phyloP scores from a whole-genome alignment of 495 filamentous ascomycete genomes.

The Saxophila tyrrhenica region DNA sequence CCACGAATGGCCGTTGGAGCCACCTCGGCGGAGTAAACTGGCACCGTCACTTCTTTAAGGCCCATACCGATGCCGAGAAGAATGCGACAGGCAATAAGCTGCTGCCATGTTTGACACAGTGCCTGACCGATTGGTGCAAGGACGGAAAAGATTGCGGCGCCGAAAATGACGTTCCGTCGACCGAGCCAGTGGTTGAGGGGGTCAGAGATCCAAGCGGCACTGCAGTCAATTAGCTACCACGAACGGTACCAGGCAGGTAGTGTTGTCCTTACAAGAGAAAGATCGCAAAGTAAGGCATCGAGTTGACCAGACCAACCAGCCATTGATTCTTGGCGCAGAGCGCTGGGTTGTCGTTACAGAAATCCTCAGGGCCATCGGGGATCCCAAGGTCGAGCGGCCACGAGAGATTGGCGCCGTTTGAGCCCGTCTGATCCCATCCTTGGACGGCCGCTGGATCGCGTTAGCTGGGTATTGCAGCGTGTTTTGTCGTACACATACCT shows the following conservation, averaged over 20 bases:
- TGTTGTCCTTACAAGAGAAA: constrained; percentile 13
- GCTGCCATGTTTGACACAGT: constrained; percentile 32
- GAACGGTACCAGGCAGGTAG: not conserved
- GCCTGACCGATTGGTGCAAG: constrained; percentile 26
- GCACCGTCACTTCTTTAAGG: constrained; percentile 45
- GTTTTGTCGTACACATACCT: not conserved
- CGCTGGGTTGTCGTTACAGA: not conserved
- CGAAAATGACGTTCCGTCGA: constrained; percentile 71
- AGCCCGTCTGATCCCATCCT: constrained; percentile 29
- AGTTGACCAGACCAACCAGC: constrained; percentile 36
- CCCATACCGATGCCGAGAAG: constrained; percentile 50
- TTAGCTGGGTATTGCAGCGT: not conserved
- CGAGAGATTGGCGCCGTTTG: constrained; percentile 31
- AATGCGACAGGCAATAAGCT: constrained; percentile 45
- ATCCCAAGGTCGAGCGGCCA: constrained; percentile 25
- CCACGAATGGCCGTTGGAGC: constrained; percentile 39
- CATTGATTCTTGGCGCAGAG: constrained; percentile 36
- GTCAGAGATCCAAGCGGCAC: constrained; percentile 70
- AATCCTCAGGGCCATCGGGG: not conserved
- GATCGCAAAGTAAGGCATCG: constrained; percentile 12
- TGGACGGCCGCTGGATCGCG: constrained; percentile 26
- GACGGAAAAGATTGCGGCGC: constrained; percentile 58
- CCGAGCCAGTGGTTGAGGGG: constrained; percentile 71
- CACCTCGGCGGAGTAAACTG: constrained; percentile 47
- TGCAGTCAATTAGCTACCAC: not conserved